phyloP scores from a whole-genome alignment of 148 eudicot genomes.

The Silene uniflora region DNA sequence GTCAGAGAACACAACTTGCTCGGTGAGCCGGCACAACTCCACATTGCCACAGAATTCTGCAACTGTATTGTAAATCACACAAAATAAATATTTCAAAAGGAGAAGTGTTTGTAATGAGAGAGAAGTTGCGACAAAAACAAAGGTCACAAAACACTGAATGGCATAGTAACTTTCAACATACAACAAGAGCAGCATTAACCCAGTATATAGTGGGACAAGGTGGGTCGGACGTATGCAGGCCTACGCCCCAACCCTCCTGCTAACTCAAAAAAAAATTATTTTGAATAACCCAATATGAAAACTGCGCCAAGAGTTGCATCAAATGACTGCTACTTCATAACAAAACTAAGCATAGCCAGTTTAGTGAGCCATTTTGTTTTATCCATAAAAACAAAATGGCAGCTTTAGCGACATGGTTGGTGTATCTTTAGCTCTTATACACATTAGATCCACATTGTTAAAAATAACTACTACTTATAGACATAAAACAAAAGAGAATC shows the following conservation, averaged over 20 bases:
- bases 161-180: neutral
- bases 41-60: conserved; percentile 90
- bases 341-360: neutral
- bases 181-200: neutral
- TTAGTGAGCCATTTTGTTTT: neutral
- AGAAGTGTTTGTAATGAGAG: neutral
- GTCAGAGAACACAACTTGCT: conserved; percentile 89
- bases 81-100: neutral
- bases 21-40: conserved; percentile 94
- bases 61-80: conserved; percentile 43
- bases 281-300: neutral
- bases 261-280: no score
- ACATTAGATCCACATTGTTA: neutral
- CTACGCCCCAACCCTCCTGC: neutral
- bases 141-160: neutral
- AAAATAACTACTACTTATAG: neutral
- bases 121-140: neutral
- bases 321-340: neutral
- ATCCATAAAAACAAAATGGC: neutral
- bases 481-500: neutral
- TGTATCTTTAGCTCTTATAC: conserved; percentile 3
- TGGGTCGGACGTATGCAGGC: neutral
- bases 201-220: neutral
- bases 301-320: neutral
- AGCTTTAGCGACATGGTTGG: neutral